phyloP scores from a whole-genome alignment of 352 stramenopile genomes.

The Blastocystis sp. region DNA sequence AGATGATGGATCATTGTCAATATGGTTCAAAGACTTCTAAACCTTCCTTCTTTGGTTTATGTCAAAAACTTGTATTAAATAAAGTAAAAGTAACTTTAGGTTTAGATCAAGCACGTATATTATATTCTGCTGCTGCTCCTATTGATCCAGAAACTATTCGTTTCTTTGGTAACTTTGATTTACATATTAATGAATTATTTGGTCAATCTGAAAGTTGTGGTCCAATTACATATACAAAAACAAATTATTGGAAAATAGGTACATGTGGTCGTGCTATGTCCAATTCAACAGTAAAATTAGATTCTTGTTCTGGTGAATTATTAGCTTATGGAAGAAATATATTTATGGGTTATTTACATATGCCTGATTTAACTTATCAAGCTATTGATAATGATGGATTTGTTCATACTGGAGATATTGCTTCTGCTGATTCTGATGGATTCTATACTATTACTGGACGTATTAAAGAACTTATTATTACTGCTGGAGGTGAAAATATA shows the following conservation, averaged over 20 bases:
- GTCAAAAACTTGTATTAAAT: conserved; percentile 54
- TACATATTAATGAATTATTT: conserved; percentile 48
- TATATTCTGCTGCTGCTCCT: conserved; percentile 51
- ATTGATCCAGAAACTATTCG: conserved; percentile 45
- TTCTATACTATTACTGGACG: conserved; percentile 45
- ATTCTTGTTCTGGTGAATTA: conserved; percentile 41
- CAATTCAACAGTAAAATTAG: conserved; percentile 36
- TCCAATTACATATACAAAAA: conserved; percentile 37
- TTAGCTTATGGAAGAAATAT: conserved; percentile 49
- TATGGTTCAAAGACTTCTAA: conserved; percentile 45
- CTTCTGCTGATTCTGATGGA: conserved; percentile 55
- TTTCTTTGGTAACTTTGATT: conserved; percentile 46
- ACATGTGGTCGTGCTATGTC: conserved; percentile 53
- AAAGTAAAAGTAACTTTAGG: conserved; percentile 62
- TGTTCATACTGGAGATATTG: conserved; percentile 73
- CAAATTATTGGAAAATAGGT: conserved; percentile 34
- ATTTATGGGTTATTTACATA: conserved; percentile 56
- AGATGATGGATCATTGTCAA: conserved; percentile 50
- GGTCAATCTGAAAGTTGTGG: conserved; percentile 43
- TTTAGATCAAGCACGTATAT: conserved; percentile 56
- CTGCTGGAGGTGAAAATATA: conserved; percentile 77
- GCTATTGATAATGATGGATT: conserved; percentile 71
- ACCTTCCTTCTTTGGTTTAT: conserved; percentile 49
- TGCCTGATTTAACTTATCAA: conserved; percentile 51
- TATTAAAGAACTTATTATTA: conserved; percentile 53